A percentile compares a stretch with the other conserved stretches of the same genome.
phyloP scores from a whole-genome alignment of 768 basidiomycete species.

The Roridomyces roridus region DNA sequence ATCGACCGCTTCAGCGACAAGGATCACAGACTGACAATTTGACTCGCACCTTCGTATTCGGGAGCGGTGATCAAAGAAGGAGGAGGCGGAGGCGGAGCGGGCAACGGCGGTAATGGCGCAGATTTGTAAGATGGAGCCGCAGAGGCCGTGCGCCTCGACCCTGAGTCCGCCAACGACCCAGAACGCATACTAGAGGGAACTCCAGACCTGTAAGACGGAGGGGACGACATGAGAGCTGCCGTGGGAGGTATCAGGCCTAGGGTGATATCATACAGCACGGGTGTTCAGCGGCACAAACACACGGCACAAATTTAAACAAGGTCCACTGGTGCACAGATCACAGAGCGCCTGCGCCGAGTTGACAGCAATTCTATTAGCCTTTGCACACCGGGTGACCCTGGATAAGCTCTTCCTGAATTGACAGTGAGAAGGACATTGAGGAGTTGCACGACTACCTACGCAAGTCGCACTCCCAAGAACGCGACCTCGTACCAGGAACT shows the following conservation, averaged over 20 bases:
- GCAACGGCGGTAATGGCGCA: slow-evolving; percentile 8
- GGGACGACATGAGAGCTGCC: slow-evolving; percentile 3
- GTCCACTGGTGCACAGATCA: too few relatives aligned
- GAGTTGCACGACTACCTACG: too few relatives aligned
- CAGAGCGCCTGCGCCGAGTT: too few relatives aligned
- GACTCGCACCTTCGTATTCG: slow-evolving; percentile 6
- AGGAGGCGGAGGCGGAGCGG: slow-evolving; percentile 1
- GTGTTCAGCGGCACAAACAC: too few relatives aligned
- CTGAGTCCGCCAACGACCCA: slow-evolving; percentile 6
- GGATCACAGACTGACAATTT: slow-evolving; percentile 11
- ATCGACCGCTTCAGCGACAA: slow-evolving; percentile 9
- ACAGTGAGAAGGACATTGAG: too few relatives aligned
- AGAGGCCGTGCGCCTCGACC: slow-evolving; percentile 6
- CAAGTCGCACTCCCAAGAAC: too few relatives aligned
- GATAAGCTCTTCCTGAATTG: too few relatives aligned
- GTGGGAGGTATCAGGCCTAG: background rate
- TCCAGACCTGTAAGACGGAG: slow-evolving; percentile 9
- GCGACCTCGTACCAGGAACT: too few relatives aligned
- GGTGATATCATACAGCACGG: background rate
- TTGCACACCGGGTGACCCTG: too few relatives aligned
- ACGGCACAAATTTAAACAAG: too few relatives aligned
- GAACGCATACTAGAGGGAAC: slow-evolving; percentile 10
- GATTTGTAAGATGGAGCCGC: slow-evolving; percentile 1
- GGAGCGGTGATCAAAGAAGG: slow-evolving; percentile 8
- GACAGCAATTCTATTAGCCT: too few relatives aligned